Conservation (phyloP, 2,329 filamentous ascomycete genomes). For the Penicillium psychrosexuale region DNA sequence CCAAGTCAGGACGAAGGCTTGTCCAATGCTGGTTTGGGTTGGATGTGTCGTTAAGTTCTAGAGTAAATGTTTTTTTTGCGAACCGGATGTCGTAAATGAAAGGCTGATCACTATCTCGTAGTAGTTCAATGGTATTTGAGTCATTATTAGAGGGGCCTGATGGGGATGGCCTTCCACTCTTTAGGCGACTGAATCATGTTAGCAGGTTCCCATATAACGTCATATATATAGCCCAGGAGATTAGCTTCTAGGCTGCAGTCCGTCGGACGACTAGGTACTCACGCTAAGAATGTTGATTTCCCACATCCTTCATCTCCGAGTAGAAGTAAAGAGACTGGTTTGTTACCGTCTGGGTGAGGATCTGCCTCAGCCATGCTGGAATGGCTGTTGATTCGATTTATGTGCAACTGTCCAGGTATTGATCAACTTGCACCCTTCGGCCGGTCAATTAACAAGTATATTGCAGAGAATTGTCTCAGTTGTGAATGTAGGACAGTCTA, state of each 20-base stretch:
- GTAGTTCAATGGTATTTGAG: conserved; percentile 38
- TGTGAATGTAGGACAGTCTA: neutral
- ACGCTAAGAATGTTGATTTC: conserved; percentile 63
- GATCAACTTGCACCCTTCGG: neutral
- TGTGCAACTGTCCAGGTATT: neutral
- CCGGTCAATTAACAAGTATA: neutral
- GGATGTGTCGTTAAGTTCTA: conserved; percentile 57
- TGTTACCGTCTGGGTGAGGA: conserved; percentile 4
- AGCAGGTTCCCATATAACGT: neutral
- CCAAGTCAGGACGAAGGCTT: conserved; percentile 52
- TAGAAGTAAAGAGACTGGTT: conserved; percentile 48
- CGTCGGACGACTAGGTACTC: conserved; percentile 31
- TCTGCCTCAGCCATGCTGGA: conserved; percentile 9
- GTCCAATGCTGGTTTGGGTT: conserved; percentile 56
- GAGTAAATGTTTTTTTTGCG: conserved; percentile 53
- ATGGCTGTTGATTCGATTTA: neutral
- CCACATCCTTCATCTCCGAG: conserved; percentile 59
- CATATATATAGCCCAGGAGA: neutral
- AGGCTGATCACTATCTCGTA: conserved; percentile 57
- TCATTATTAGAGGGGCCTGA: conserved; percentile 23
- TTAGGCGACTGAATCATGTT: conserved; percentile 17
- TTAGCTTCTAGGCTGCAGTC: too few species aligned
- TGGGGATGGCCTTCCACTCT: conserved; percentile 15
- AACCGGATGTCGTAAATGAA: conserved; percentile 58
- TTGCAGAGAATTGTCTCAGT: neutral